Base-by-base conservation (phyloP, 352 stramenopile genomes). In the Phytophthora hybrid region DNA sequence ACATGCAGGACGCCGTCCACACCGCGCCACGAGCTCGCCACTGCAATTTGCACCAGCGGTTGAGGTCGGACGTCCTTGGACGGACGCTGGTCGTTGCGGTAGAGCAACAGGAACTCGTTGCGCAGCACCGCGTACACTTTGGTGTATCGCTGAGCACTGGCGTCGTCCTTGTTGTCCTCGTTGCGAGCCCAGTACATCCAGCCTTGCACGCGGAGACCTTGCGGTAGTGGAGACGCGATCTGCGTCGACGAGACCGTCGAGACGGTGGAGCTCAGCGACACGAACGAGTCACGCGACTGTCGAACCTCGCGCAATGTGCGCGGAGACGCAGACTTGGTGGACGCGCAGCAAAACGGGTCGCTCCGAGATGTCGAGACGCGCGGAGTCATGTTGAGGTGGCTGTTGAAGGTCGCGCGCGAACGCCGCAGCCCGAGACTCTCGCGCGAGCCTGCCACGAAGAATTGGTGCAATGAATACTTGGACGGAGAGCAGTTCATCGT, bases 101-200 rank as follows among this genome's bases (percentile, higher is more conserved):
- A 84, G 34, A 93, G 80, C 76, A 87, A 83, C 44, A 93, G 62
- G 46, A 90, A 85, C 69, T 93, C 80, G 58, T 91, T 90, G 41
- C 83, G 83, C 52, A 92, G 70, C 26, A 93, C 83, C 9, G 81
- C 84, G 67, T 82, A 92, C 18, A 93, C 87, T 62, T 93, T 93
- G 52, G 82, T 90, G 80, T 85, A 93, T 49, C 84, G 84, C 29
- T 85, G 65, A 5, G 58, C 61, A 37, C 89, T 74, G 14, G 56
- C 47, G 5, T 65, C 71, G 9, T 44, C 23, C 8, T 19, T 59
- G 56, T 10, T 51, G 58, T 80, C 65, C 0, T 83, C 77, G 29
- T 32, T 52, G 37, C 80, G 82, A 16, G 82, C 82, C 87, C 87
- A 93, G 76, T 93, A 93, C 83, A 92, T 92, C 87, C 87, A 93